Percentiles rank a stretch among this genome's conserved stretches.
Evolutionary conservation across 495 filamentous ascomycete genomes (phyloP).

Genomic region (Amorphotheca resinae): DNA sequence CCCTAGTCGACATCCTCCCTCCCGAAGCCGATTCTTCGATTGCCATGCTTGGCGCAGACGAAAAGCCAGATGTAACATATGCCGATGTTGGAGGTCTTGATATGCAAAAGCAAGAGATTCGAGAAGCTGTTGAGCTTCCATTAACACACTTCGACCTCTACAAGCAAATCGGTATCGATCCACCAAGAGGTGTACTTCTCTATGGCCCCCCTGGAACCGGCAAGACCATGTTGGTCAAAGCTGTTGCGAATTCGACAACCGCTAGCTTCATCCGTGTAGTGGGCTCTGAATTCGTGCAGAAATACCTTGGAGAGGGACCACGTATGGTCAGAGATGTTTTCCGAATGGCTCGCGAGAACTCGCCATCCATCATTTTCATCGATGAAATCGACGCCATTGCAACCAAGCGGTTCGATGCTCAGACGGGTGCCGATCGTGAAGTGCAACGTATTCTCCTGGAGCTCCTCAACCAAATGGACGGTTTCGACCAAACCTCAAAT

Average conservation of each 20-base stretch:
- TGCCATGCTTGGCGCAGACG: conserved; percentile 89
- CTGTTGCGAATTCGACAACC: conserved; percentile 94
- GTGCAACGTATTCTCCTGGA: conserved; percentile 97
- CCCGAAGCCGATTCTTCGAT: conserved; percentile 97
- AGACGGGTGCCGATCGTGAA: conserved; percentile 93
- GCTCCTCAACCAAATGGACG: conserved; percentile 98
- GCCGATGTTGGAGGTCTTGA: conserved; percentile 95
- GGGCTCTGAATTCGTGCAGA: conserved; percentile 96
- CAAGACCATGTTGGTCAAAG: conserved; percentile 98
- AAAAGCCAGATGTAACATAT: conserved; percentile 98
- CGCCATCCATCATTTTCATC: conserved; percentile 97
- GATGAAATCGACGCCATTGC: conserved; percentile 99
- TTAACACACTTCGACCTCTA: conserved; percentile 97
- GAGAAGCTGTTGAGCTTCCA: conserved; percentile 92
- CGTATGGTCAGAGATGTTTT: conserved; percentile 99
- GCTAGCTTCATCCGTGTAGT: conserved; percentile 98
- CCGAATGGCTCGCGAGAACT: conserved; percentile 97
- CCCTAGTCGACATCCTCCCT: conserved; percentile 93
- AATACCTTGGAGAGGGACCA: conserved; percentile 93
- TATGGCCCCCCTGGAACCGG: conserved; percentile 96
- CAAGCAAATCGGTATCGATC: conserved; percentile 77
- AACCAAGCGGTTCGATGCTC: conserved; percentile 96
- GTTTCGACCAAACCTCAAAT: conserved; percentile 95
- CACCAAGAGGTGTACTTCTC: conserved; percentile 86
- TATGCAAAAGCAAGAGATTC: conserved; percentile 99